phyloP scores from a whole-genome alignment of 1,284 basidiomycete genomes.

The Ganoderma lucidum region DNA sequence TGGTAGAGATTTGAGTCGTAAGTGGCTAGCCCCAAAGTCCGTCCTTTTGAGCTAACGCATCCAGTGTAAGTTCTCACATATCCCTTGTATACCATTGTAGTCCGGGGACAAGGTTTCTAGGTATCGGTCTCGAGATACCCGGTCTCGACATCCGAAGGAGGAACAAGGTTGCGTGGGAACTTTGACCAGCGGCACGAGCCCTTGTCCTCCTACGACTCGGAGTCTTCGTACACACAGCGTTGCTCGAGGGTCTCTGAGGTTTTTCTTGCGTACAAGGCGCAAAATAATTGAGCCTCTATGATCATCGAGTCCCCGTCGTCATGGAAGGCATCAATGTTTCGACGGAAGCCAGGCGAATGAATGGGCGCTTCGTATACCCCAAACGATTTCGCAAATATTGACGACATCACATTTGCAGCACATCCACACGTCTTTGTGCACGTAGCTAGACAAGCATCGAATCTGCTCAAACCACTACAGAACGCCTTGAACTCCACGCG shows the following conservation, averaged over 20 bases:
- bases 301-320: not conserved
- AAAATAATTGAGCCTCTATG: not conserved
- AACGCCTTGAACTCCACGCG: not conserved
- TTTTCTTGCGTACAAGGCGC: not conserved
- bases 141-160: not conserved
- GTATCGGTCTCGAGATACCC: not conserved
- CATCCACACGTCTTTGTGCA: not conserved
- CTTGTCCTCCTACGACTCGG: not conserved
- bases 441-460: too few species aligned
- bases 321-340: not conserved
- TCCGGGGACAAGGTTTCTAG: not conserved
- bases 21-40: not conserved
- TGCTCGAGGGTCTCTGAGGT: not conserved
- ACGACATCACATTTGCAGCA: not conserved
- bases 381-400: not conserved
- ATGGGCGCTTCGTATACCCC: not conserved
- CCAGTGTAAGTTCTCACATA: not conserved
- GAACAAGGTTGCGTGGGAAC: slow-evolving; percentile 11
- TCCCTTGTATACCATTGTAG: not conserved
- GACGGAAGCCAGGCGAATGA: not conserved
- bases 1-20: not conserved
- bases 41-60: not conserved
- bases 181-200: not conserved
- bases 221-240: not conserved
- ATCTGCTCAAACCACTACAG: not conserved